Evolutionary conservation across 2,329 filamentous ascomycete species (phyloP).

Genomic region (Colletotrichum horii): DNA sequence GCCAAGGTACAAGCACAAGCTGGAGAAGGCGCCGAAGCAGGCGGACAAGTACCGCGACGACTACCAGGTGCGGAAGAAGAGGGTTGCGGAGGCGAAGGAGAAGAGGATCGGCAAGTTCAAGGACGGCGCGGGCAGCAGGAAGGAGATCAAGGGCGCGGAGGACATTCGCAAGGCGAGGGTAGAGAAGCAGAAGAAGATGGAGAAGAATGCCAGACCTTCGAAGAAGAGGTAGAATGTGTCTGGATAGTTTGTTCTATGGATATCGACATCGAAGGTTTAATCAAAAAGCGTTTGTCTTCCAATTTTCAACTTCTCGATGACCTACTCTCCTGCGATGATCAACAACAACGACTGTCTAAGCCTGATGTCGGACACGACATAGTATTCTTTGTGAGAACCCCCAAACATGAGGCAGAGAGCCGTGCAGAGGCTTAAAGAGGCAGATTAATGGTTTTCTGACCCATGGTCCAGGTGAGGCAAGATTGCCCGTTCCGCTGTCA

Average conservation of each 20-base stretch:
- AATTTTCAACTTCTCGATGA: conserved; percentile 20
- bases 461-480: not conserved
- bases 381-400: too few relatives aligned
- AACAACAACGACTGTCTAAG: not conserved
- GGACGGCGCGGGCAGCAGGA: conserved; percentile 74
- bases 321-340: conserved; percentile 22
- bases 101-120: conserved; percentile 77
- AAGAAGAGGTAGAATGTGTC: conserved; percentile 42
- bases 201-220: conserved; percentile 87
- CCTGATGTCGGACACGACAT: not conserved
- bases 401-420: too few relatives aligned
- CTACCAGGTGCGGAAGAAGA: conserved; percentile 89
- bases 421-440: rapidly evolving
- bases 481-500: not conserved
- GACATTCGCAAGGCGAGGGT: conserved; percentile 86
- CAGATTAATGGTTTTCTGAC: not conserved
- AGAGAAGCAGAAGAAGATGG: conserved; percentile 75
- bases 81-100: conserved; percentile 85
- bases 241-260: not conserved
- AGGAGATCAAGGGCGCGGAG: conserved; percentile 80
- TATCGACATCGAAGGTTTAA: not conserved
- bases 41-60: conserved; percentile 93
- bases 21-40: conserved; percentile 87
- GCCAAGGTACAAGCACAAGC: conserved; percentile 80
- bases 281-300: not conserved